Evolutionary conservation across 768 basidiomycete species (phyloP).

Genomic region (Porpolomopsis calyptriformis): DNA sequence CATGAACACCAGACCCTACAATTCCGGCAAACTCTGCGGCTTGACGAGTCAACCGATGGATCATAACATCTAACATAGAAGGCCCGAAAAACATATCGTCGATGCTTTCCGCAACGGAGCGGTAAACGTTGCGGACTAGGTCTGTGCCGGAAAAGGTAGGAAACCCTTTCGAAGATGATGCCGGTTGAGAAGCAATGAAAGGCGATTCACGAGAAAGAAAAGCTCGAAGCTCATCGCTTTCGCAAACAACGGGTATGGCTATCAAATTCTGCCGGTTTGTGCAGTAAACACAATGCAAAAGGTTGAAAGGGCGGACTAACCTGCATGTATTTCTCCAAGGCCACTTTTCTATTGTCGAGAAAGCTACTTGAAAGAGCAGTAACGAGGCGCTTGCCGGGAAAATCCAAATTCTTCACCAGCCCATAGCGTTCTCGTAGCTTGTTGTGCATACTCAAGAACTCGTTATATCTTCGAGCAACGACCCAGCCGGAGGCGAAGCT

Average conservation of each 20-base stretch:
- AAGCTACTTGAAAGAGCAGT: constrained; percentile 80
- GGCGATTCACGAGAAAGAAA: constrained; percentile 87
- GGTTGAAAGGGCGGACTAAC: constrained; percentile 30
- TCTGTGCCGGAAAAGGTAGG: constrained; percentile 55
- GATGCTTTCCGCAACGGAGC: constrained; percentile 86
- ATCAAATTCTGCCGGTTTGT: constrained; percentile 48
- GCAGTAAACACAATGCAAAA: background rate
- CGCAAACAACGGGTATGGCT: constrained; percentile 64
- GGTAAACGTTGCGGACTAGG: constrained; percentile 80
- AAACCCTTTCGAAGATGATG: constrained; percentile 25
- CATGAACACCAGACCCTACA: constrained; percentile 64
- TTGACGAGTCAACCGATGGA: constrained; percentile 80
- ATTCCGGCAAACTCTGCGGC: constrained; percentile 84
- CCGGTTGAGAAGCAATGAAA: constrained; percentile 50
- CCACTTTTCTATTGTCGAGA: constrained; percentile 67
- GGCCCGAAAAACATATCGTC: constrained; percentile 97
- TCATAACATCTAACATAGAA: constrained; percentile 92
- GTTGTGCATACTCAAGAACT: constrained; percentile 85
- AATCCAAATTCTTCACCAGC: constrained; percentile 62
- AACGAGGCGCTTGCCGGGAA: constrained; percentile 91
- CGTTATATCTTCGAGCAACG: constrained; percentile 87
- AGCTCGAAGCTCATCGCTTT: constrained; percentile 67
- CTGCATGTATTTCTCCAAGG: constrained; percentile 86
- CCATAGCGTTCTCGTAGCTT: constrained; percentile 69
- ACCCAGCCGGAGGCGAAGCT: constrained; percentile 83